A percentile compares a stretch with the other conserved stretches of the same genome.
Evolutionary conservation across 441 rosid genomes (phyloP).

Genomic region (Geranium incanum): DNA sequence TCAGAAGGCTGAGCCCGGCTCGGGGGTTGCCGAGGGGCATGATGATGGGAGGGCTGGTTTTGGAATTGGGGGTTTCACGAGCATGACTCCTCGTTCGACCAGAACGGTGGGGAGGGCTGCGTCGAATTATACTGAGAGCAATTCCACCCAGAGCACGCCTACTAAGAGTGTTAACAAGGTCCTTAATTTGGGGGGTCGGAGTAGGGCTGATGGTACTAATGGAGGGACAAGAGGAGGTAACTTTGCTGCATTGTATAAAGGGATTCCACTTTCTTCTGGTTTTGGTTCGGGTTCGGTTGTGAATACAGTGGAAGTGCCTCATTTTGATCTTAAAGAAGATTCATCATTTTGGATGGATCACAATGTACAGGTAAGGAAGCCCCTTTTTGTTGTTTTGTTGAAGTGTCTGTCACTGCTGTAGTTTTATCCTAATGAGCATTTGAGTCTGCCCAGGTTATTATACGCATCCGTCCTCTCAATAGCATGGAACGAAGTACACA

Average conservation of each 20-base stretch:
- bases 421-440: slow-evolving; percentile 13
- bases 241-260: slow-evolving; percentile 66
- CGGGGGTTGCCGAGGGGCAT: slow-evolving; percentile 20
- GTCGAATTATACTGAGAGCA: slow-evolving; percentile 52
- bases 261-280: slow-evolving; percentile 51
- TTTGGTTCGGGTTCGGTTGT: slow-evolving; percentile 38
- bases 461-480: slow-evolving; percentile 90
- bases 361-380: slow-evolving; percentile 71
- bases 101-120: slow-evolving; percentile 49
- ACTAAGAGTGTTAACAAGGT: slow-evolving; percentile 87
- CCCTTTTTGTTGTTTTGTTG: not conserved
- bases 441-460: slow-evolving; percentile 52
- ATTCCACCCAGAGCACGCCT: slow-evolving; percentile 86
- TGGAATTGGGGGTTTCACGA: slow-evolving; percentile 32
- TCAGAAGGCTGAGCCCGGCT: slow-evolving; percentile 39
- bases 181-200: slow-evolving; percentile 48
- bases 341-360: slow-evolving; percentile 99
- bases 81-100: slow-evolving; percentile 52
- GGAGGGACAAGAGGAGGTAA: slow-evolving; percentile 49
- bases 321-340: slow-evolving; percentile 86
- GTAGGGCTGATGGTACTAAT: slow-evolving; percentile 46
- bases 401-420: not conserved
- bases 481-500: slow-evolving; percentile 61
- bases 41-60: slow-evolving; percentile 25
- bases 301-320: slow-evolving; percentile 84